Evolutionary conservation across 805 yeast genomes (phyloP).

Genomic region (Saturnispora quitensis): DNA sequence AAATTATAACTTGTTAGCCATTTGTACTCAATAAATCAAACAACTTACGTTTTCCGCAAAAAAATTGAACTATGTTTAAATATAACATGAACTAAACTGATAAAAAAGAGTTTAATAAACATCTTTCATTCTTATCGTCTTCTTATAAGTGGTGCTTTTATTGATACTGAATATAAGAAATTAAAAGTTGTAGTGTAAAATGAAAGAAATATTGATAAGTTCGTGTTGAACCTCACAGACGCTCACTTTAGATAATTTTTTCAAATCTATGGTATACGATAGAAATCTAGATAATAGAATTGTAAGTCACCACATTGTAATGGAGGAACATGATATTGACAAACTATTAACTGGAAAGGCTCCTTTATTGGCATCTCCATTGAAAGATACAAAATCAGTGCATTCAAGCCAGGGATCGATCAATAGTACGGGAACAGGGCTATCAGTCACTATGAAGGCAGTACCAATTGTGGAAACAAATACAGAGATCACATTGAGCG

Average conservation of each 20-base stretch:
- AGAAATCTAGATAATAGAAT: background rate
- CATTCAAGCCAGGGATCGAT: constrained; percentile 1
- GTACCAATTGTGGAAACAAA: background rate
- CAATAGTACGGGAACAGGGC: constrained; percentile 1
- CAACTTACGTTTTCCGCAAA: too few relatives aligned
- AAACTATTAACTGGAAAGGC: background rate
- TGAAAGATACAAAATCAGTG: background rate
- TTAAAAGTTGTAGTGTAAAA: too few relatives aligned
- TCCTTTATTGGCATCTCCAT: background rate
- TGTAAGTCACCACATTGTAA: background rate
- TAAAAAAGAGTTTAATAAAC: too few relatives aligned
- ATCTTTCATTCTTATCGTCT: too few relatives aligned
- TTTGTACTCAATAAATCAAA: too few relatives aligned
- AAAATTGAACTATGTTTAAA: too few relatives aligned
- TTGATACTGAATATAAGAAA: too few relatives aligned
- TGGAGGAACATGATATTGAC: background rate
- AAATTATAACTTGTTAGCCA: too few relatives aligned
- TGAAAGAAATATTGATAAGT: background rate
- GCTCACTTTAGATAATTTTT: background rate
- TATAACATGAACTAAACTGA: too few relatives aligned
- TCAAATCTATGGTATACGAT: background rate
- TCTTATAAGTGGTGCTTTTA: too few relatives aligned
- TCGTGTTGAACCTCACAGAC: constrained; percentile 1
- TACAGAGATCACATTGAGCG: background rate
- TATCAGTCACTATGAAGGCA: constrained; percentile 1